Base-by-base conservation (phyloP, 192 early-diverging fungal species). In the Phlyctochytrium arcticum region DNA sequence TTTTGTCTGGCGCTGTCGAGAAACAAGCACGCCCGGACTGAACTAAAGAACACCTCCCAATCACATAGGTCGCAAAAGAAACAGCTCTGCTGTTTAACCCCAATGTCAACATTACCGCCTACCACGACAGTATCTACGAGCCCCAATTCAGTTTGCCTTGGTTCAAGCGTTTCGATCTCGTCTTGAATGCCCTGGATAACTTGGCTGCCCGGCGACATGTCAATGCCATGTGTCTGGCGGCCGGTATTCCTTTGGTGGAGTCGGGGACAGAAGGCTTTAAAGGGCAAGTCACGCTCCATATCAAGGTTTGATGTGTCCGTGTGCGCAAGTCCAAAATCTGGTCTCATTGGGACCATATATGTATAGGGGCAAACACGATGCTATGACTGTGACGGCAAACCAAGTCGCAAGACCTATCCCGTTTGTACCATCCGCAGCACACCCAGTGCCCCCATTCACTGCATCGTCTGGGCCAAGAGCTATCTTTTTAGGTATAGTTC, bases 391-490 rank as follows among this genome's bases (percentile, higher is more conserved):
- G 85, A 87, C 30, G 90, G 91, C 9, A 92, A 94, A 60, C 82
- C 89, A 1, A 88, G 81, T 2, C 87, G 87, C 50, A 94, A 85
- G 57, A 93, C 95, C 0, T 97, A 89, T 57, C 90, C 97, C 17
- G 90, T 98, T 5, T 99, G 97, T 70, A 99, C 97, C 5, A 98
- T 99, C 65, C 85, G 97, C 35, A 92, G 89, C 31, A 99, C 97
- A 5, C 97, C 97, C 0, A 89, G 83, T 42, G 84, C 87, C 27
- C 92, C 97, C 15, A 93, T 99, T 44, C 97, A 99, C 69, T 98
- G 95, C 62, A 93, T 99, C 62, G 96, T 98, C 27, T 99, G 97
- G 97, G 91, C 96, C 62, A 99, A 99, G 73, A 90, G 85, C 63
- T 99, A 94, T 73, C 78, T 98, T 32, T 98, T 98, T 71, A 85